phyloP scores from a whole-genome alignment of 2,329 filamentous ascomycete genomes.

The Cordyceps pruinosa region DNA sequence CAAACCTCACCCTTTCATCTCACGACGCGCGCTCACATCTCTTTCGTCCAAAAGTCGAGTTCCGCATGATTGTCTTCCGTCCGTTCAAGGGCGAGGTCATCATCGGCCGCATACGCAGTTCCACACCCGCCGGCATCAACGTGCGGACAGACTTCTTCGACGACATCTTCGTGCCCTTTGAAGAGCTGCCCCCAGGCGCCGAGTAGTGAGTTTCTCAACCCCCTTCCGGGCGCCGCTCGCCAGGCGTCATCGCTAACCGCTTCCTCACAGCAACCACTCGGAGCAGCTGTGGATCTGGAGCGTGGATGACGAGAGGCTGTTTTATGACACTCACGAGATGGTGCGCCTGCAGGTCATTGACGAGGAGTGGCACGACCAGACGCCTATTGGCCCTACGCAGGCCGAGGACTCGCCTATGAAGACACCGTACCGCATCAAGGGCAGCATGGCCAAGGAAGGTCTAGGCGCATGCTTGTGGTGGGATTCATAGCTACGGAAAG shows the following conservation, averaged over 20 bases:
- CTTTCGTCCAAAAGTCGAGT: conserved; percentile 64
- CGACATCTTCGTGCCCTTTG: conserved; percentile 74
- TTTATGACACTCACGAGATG: conserved; percentile 83
- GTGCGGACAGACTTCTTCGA: conserved; percentile 89
- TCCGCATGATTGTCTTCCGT: conserved; percentile 86
- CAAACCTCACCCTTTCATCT: neutral
- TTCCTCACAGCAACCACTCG: conserved; percentile 55
- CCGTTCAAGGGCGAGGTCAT: conserved; percentile 95
- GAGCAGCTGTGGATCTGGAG: conserved; percentile 84
- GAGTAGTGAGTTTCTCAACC: conserved; percentile 54
- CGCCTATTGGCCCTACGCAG: conserved; percentile 59
- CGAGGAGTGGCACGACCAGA: conserved; percentile 88
- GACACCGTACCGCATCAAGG: conserved; percentile 65
- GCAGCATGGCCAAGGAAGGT: conserved; percentile 56
- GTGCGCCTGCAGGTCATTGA: conserved; percentile 80
- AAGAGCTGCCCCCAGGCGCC: conserved; percentile 67
- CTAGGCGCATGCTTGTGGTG: conserved; percentile 60
- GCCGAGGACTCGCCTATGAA: conserved; percentile 54
- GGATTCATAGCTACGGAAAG: conserved; percentile 32
- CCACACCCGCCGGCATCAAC: conserved; percentile 64
- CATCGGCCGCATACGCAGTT: conserved; percentile 72
- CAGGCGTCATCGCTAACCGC: conserved; percentile 14
- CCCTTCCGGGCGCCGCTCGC: neutral
- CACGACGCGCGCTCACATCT: neutral
- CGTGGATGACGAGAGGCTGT: conserved; percentile 61